These are phyloP conservation scores for Daedalea quercina DNA, from an alignment of 768 basidiomycete genomes.

Conservation along the genomic window DNA sequence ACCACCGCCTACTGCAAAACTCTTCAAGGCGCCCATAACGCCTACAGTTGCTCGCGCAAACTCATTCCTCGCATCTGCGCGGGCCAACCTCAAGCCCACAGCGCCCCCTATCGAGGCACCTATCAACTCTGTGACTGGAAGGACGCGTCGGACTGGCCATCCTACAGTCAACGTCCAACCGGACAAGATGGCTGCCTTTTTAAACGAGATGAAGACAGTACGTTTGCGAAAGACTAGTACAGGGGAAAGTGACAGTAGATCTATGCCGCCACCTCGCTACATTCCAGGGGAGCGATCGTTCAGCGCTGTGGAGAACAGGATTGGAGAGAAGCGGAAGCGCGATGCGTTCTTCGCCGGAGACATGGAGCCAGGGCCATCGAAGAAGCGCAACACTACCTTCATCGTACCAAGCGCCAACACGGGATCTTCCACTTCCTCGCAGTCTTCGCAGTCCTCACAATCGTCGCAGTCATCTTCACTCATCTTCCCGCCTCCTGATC, in stretches of 20 bases:
- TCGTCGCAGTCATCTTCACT: conserved; percentile 5
- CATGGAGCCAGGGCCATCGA: conserved; percentile 5
- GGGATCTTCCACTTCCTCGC: conserved; percentile 12
- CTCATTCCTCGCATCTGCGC: conserved; percentile 47
- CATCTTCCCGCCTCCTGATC: conserved; percentile 2
- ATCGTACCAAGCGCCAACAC: conserved; percentile 6
- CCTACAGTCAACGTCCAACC: conserved; percentile 69
- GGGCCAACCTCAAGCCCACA: conserved; percentile 59
- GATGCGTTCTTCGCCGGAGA: conserved; percentile 1
- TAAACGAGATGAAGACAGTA: conserved; percentile 75
- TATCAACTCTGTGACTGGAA: conserved; percentile 41
- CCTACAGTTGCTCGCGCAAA: not conserved
- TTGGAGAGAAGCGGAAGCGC: conserved; percentile 18
- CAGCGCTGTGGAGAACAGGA: conserved; percentile 8
- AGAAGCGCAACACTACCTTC: conserved; percentile 13
- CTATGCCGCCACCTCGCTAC: conserved; percentile 10
- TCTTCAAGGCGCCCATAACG: conserved; percentile 8
- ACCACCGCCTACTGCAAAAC: conserved; percentile 23
- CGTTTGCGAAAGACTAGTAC: conserved; percentile 51
- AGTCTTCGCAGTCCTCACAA: conserved; percentile 8
- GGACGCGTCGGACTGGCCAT: conserved; percentile 42
- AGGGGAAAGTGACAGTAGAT: conserved; percentile 16
- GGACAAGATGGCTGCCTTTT: conserved; percentile 79
- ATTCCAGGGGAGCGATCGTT: conserved; percentile 9
- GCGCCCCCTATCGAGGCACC: conserved; percentile 56